phyloP scores from a whole-genome alignment of 352 stramenopile genomes.

The Globisporangium middletonii region DNA sequence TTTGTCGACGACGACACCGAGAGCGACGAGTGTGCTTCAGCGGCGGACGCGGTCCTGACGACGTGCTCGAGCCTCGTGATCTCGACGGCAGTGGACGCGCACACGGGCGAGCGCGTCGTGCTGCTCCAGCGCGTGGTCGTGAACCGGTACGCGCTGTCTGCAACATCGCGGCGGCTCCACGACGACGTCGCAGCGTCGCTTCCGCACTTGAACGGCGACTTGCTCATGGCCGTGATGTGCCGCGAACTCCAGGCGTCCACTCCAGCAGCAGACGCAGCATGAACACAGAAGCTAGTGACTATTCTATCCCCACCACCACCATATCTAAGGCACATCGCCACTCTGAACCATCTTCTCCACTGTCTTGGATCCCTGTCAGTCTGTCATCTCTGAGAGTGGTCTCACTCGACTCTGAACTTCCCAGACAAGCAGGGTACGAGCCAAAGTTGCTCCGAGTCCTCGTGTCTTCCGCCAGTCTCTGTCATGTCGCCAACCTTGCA shows the following conservation, averaged over 20 bases:
- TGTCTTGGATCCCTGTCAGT: too few relatives aligned
- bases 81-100: constrained; percentile 16
- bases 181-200: constrained; percentile 36
- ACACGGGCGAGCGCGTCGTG: constrained; percentile 27
- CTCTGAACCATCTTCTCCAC: too few relatives aligned
- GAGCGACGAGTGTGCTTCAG: constrained; percentile 1
- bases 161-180: constrained; percentile 33
- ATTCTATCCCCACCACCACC: neutral
- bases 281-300: neutral
- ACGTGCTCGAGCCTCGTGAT: constrained; percentile 6
- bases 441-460: too few relatives aligned
- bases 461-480: too few relatives aligned
- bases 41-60: neutral
- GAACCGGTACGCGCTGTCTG: constrained; percentile 41
- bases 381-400: too few relatives aligned
- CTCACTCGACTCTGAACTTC: too few relatives aligned
- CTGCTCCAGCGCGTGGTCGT: constrained; percentile 41
- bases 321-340: too few relatives aligned
- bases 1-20: constrained; percentile 33
- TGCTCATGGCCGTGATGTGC: constrained; percentile 53
- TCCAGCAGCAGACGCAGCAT: neutral
- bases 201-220: constrained; percentile 45
- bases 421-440: too few relatives aligned
- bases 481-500: too few relatives aligned
- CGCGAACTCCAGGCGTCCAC: constrained; percentile 4